Evolutionary conservation across 2,329 filamentous ascomycete species (phyloP).

Genomic region (Diaporthe sp.): DNA sequence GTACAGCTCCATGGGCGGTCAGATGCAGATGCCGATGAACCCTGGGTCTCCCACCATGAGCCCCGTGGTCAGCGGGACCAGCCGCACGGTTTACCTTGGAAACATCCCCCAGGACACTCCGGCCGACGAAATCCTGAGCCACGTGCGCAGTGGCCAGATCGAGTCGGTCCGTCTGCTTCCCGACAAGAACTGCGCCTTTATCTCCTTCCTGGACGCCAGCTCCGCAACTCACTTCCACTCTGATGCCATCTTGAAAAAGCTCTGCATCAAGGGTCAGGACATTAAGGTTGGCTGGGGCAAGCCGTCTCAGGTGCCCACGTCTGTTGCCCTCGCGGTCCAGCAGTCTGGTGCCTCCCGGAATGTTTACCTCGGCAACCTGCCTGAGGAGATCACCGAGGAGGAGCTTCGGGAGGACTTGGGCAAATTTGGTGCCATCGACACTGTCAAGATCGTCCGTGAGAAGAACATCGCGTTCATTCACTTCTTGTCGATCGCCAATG

Average conservation of each 20-base stretch:
- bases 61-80: constrained; percentile 89
- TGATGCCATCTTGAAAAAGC: constrained; percentile 99
- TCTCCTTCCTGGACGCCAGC: constrained; percentile 97
- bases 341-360: constrained; percentile 97
- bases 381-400: constrained; percentile 90
- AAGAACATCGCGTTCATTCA: constrained; percentile 99
- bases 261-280: constrained; percentile 97
- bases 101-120: constrained; percentile 99
- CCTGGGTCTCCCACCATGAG: constrained; percentile 81
- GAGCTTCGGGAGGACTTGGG: constrained; percentile 94
- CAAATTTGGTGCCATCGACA: constrained; percentile 97
- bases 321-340: constrained; percentile 96
- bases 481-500: constrained; percentile 96
- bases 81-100: constrained; percentile 95
- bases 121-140: constrained; percentile 95
- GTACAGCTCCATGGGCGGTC: constrained; percentile 74
- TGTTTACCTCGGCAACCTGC: constrained; percentile 93
- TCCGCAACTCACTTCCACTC: constrained; percentile 99
- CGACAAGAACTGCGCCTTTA: constrained; percentile 99
- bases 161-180: constrained; percentile 97
- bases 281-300: constrained; percentile 99
- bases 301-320: constrained; percentile 96
- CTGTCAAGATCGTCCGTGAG: constrained; percentile 96
- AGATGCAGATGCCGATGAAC: constrained; percentile 68
- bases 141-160: constrained; percentile 97